Conservation (phyloP, 2,329 filamentous ascomycete genomes). For the Arachnomyces sp. region DNA sequence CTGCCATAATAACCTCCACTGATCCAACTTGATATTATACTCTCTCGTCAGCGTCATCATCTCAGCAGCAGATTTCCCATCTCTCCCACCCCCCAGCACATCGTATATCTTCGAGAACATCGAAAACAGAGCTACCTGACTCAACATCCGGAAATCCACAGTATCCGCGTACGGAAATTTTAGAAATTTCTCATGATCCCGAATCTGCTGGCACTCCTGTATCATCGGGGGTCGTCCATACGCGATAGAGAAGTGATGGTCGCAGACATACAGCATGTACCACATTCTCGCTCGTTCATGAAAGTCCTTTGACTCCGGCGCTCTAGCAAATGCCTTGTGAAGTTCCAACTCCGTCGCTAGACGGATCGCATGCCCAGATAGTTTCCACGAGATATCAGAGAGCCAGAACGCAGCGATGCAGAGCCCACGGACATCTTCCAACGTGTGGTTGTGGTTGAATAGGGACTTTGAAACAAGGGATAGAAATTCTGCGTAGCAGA, state of each 20-base stretch:
- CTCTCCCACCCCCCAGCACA: slow-evolving; percentile 20
- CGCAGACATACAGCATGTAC: slow-evolving; percentile 31
- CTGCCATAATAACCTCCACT: too few species aligned
- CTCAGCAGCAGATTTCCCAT: too few species aligned
- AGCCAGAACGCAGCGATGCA: slow-evolving; percentile 51
- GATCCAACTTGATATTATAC: too few species aligned
- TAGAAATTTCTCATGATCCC: slow-evolving; percentile 19
- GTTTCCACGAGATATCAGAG: slow-evolving; percentile 44
- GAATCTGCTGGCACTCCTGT: slow-evolving; percentile 26
- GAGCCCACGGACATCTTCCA: slow-evolving; percentile 45
- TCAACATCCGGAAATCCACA: slow-evolving; percentile 26
- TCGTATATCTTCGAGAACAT: slow-evolving; percentile 25
- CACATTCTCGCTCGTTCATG: slow-evolving; percentile 22
- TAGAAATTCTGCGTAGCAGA: slow-evolving; percentile 45
- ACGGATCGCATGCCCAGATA: slow-evolving; percentile 35
- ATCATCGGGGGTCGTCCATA: slow-evolving; percentile 30
- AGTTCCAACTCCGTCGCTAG: slow-evolving; percentile 23
- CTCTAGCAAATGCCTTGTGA: slow-evolving; percentile 15
- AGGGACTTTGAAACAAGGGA: slow-evolving; percentile 45
- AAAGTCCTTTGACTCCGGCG: slow-evolving; percentile 9
- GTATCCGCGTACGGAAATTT: slow-evolving; percentile 23
- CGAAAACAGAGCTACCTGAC: slow-evolving; percentile 27
- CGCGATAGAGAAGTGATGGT: slow-evolving; percentile 30
- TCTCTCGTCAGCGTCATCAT: too few species aligned
- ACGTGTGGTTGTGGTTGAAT: slow-evolving; percentile 43